A percentile compares a stretch with the other conserved stretches of the same genome.
These are phyloP conservation scores for Alisma plantagoaquatica DNA, from an alignment of 106 monocot species.

Conservation along the genomic window DNA sequence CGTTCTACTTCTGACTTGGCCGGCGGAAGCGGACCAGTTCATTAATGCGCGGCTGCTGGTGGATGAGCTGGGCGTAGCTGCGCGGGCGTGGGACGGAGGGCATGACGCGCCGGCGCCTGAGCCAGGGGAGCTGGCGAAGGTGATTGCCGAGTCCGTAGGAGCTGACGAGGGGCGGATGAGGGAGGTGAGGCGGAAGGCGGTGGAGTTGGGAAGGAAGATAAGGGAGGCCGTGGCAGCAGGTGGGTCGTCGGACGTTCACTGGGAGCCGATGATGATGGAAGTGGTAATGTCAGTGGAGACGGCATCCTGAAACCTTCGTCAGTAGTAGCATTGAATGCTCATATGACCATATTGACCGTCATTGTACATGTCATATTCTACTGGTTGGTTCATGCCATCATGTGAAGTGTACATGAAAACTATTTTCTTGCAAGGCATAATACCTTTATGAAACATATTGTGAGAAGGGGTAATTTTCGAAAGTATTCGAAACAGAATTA, in stretches of 20 bases:
- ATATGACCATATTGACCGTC: too few species aligned
- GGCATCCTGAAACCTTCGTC: too few species aligned
- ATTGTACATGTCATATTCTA: too few species aligned
- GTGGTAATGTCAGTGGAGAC: too few species aligned
- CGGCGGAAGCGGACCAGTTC: conserved; percentile 7
- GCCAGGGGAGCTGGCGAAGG: not conserved
- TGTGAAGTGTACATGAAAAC: too few species aligned
- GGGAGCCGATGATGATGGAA: too few species aligned
- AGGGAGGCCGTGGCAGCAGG: conserved; percentile 23
- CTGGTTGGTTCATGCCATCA: too few species aligned
- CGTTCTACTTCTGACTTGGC: conserved; percentile 7
- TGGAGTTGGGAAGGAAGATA: conserved; percentile 13
- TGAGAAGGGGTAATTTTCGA: too few species aligned
- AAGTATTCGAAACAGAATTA: too few species aligned
- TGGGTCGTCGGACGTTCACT: conserved; percentile 29
- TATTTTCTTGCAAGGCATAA: too few species aligned
- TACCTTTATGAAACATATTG: too few species aligned
- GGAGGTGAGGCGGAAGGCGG: conserved; percentile 1
- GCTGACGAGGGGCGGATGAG: conserved; percentile 1
- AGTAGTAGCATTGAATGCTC: too few species aligned
- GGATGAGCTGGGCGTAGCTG: conserved; percentile 1
- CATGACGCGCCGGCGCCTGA: not conserved
- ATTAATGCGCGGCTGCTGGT: conserved; percentile 3
- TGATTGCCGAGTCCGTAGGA: conserved; percentile 4
- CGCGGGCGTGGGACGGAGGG: not conserved